Percentiles rank a stretch among this genome's conserved stretches.
Conservation (phyloP, 805 yeast genomes). For the Barnettozyma sp. region DNA sequence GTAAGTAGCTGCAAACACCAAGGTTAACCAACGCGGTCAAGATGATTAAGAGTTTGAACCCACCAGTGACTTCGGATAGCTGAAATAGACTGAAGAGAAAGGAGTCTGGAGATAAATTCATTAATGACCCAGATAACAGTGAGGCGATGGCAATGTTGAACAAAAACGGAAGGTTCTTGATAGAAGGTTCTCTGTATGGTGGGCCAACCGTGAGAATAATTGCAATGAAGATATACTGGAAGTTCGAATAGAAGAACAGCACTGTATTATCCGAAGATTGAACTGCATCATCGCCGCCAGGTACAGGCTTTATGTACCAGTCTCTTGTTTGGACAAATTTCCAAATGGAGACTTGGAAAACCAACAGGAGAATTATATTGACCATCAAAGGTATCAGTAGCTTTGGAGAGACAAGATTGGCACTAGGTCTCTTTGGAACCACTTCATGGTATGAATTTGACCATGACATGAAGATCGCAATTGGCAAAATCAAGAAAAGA, state of each 20-base stretch:
- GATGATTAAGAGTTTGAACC: conserved; percentile 47
- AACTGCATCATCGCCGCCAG: conserved; percentile 77
- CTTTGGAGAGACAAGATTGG: conserved; percentile 86
- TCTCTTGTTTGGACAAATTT: conserved; percentile 41
- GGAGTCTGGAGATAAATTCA: conserved; percentile 46
- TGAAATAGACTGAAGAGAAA: conserved; percentile 67
- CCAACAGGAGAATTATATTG: conserved; percentile 55
- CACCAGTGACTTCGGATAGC: conserved; percentile 50
- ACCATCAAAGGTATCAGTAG: conserved; percentile 78
- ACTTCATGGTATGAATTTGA: conserved; percentile 63
- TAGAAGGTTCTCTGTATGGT: conserved; percentile 79
- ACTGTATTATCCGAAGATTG: conserved; percentile 86
- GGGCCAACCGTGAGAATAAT: conserved; percentile 84
- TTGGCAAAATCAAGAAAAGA: conserved; percentile 80
- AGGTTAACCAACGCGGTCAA: conserved; percentile 44
- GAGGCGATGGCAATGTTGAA: conserved; percentile 47
- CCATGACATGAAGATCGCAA: conserved; percentile 98
- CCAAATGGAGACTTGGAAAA: conserved; percentile 72
- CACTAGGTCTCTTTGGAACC: conserved; percentile 78
- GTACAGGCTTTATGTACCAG: conserved; percentile 79
- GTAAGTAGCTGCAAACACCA: conserved; percentile 28
- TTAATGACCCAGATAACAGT: conserved; percentile 43
- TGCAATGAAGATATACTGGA: conserved; percentile 84
- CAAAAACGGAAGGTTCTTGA: conserved; percentile 64
- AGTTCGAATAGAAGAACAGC: conserved; percentile 71